phyloP scores from a whole-genome alignment of 805 yeast species.

The Candida tammaniensis region DNA sequence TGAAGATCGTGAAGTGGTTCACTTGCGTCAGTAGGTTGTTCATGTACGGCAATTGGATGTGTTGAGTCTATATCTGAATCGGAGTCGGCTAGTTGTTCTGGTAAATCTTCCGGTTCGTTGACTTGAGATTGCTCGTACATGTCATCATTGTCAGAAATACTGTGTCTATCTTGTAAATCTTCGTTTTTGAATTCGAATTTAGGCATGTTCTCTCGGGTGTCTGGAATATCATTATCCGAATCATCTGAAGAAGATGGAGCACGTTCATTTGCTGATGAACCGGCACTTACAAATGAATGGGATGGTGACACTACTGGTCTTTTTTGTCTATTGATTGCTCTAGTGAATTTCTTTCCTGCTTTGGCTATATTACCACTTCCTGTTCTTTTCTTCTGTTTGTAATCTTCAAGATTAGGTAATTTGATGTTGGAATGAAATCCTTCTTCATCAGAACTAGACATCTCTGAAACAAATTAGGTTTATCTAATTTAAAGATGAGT shows the following conservation, averaged over 20 bases:
- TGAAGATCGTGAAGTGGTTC: conserved; percentile 4
- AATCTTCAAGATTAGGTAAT: conserved; percentile 26
- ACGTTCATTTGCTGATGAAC: conserved; percentile 21
- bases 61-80: conserved; percentile 10
- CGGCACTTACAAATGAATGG: conserved; percentile 25
- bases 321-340: conserved; percentile 4
- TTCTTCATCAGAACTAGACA: conserved; percentile 34
- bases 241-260: conserved; percentile 14
- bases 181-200: conserved; percentile 17
- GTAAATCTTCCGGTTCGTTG: conserved; percentile 1
- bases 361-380: conserved; percentile 22
- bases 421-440: conserved; percentile 25
- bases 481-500: too few species aligned
- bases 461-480: too few species aligned
- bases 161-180: not conserved
- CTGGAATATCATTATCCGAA: conserved; percentile 7
- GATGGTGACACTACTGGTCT: conserved; percentile 17
- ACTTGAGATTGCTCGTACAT: not conserved
- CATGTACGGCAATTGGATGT: not conserved
- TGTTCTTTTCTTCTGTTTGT: conserved; percentile 16
- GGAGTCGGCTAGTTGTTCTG: conserved; percentile 12
- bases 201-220: conserved; percentile 22
- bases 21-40: not conserved
- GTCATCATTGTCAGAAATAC: conserved; percentile 3
- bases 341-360: conserved; percentile 21